Evolutionary conservation across 2,329 filamentous ascomycete genomes (phyloP).

Genomic region (Dothidotthia symphoricarpi): DNA sequence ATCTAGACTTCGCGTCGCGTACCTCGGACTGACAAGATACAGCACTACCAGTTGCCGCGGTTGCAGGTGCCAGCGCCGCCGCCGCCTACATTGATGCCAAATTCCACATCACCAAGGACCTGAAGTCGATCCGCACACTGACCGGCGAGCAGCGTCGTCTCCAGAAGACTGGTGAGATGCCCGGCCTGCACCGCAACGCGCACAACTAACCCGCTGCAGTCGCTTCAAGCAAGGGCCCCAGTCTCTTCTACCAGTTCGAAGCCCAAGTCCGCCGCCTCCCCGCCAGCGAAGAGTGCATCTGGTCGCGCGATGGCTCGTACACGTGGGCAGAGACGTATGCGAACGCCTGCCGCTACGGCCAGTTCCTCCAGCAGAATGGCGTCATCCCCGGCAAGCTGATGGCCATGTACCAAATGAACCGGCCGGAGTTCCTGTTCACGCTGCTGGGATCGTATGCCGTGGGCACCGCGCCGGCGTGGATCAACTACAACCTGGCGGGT

Average conservation of each 20-base stretch:
- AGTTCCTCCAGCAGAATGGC: constrained; percentile 45
- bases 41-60: constrained; percentile 34
- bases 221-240: constrained; percentile 50
- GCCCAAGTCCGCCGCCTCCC: constrained; percentile 52
- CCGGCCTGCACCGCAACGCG: constrained; percentile 2
- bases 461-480: constrained; percentile 66
- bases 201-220: constrained; percentile 2
- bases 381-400: constrained; percentile 62
- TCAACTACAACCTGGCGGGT: constrained; percentile 67
- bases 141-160: constrained; percentile 48
- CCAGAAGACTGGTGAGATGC: constrained; percentile 49
- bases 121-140: constrained; percentile 48
- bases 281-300: constrained; percentile 58
- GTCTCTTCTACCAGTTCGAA: constrained; percentile 67
- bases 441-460: constrained; percentile 66
- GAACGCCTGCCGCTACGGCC: constrained; percentile 42
- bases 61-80: constrained; percentile 38
- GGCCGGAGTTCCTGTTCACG: constrained; percentile 64
- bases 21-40: constrained; percentile 7
- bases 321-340: constrained; percentile 42
- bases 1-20: neutral
- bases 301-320: constrained; percentile 60
- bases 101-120: constrained; percentile 64
- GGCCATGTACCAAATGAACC: constrained; percentile 66
- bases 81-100: constrained; percentile 67